Conservation (phyloP, 768 basidiomycete genomes). For the Trametopsis cervina region DNA sequence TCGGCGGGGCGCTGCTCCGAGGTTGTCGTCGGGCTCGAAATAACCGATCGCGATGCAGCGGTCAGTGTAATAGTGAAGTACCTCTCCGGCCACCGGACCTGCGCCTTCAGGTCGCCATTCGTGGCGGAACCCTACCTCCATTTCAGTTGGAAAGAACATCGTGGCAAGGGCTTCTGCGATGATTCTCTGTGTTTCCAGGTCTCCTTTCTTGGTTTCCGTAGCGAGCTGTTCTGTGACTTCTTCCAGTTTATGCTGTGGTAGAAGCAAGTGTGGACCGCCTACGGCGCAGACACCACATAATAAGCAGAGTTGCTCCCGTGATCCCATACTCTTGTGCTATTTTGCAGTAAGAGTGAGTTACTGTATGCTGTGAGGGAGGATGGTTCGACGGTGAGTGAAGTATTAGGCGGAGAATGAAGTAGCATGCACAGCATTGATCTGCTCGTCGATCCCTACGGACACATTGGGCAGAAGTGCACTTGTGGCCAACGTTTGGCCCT, state of each 20-base stretch:
- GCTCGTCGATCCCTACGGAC: too few relatives aligned
- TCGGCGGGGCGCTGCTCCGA: not conserved
- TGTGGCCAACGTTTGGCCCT: too few relatives aligned
- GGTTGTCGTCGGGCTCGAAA: not conserved
- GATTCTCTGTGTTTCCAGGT: not conserved
- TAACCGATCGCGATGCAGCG: conserved; percentile 4
- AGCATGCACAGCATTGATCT: too few relatives aligned
- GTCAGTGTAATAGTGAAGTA: not conserved
- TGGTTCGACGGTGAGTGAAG: too few relatives aligned
- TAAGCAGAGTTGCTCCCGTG: conserved; percentile 6
- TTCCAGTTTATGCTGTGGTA: not conserved
- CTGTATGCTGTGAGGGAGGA: too few relatives aligned
- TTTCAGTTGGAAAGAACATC: not conserved
- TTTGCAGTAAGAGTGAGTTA: too few relatives aligned
- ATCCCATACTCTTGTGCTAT: conserved; percentile 5
- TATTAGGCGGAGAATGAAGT: too few relatives aligned
- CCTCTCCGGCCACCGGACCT: not conserved
- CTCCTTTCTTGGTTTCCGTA: not conserved
- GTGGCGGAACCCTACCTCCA: not conserved
- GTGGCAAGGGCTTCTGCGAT: not conserved
- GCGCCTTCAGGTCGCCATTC: conserved; percentile 2
- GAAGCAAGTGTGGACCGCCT: not conserved
- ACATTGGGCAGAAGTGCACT: too few relatives aligned
- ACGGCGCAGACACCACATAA: conserved; percentile 1
- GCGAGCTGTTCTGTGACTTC: not conserved